These are phyloP conservation scores for Hemerocallis citrina DNA, from an alignment of 106 monocot genomes.

Conservation along the genomic window DNA sequence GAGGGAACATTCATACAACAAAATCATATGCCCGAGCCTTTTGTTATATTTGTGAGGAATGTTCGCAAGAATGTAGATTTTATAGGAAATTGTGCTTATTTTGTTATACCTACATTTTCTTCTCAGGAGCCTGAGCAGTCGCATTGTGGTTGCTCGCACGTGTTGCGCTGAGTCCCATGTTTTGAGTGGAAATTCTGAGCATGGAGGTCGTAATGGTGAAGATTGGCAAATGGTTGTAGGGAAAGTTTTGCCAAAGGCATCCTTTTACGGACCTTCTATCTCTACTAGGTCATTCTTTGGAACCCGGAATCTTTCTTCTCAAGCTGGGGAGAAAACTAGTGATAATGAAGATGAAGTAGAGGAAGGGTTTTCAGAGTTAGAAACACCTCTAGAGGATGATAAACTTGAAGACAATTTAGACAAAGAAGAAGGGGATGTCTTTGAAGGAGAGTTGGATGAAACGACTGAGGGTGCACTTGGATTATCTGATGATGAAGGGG, in stretches of 20 bases:
- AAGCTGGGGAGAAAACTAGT: constrained; percentile 23
- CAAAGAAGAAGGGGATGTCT: constrained; percentile 12
- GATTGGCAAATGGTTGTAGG: neutral
- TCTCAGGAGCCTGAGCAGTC: constrained; percentile 18
- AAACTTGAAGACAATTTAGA: constrained; percentile 1
- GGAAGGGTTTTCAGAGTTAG: constrained; percentile 66
- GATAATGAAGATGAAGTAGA: constrained; percentile 27
- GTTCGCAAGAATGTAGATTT: too few species aligned
- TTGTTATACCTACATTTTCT: neutral
- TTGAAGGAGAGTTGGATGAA: constrained; percentile 15
- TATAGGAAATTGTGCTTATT: too few species aligned
- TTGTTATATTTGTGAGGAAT: too few species aligned
- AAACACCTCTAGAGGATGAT: constrained; percentile 17
- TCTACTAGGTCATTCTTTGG: constrained; percentile 4
- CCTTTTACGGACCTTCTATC: neutral
- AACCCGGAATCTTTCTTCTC: constrained; percentile 47
- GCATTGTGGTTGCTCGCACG: constrained; percentile 8
- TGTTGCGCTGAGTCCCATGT: constrained; percentile 9
- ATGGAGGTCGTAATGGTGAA: constrained; percentile 1
- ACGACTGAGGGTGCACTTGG: constrained; percentile 12
- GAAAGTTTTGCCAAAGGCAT: neutral
- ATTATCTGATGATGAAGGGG: constrained; percentile 13
- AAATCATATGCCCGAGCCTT: too few species aligned
- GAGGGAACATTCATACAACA: too few species aligned
- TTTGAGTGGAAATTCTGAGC: neutral